phyloP scores from a whole-genome alignment of 805 yeast genomes.

The Debaryomyces tyrocola region DNA sequence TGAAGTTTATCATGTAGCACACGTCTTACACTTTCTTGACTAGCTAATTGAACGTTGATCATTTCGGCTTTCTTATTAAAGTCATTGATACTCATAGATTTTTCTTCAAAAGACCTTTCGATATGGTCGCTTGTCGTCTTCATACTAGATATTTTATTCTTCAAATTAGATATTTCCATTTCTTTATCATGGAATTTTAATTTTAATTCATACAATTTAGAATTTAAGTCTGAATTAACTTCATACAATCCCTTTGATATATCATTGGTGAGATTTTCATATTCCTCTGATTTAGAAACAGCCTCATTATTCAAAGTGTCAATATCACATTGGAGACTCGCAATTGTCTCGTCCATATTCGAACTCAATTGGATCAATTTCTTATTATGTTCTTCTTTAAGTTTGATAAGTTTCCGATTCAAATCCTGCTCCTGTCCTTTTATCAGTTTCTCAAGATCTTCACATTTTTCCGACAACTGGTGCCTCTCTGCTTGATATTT shows the following conservation, averaged over 20 bases:
- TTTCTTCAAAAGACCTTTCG: slow-evolving; percentile 3
- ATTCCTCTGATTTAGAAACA: slow-evolving; percentile 3
- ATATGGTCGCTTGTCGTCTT: slow-evolving; percentile 9
- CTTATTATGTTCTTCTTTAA: slow-evolving; percentile 25
- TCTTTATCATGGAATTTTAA: slow-evolving; percentile 10
- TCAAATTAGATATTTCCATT: slow-evolving; percentile 14
- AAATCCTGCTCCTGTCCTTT: slow-evolving; percentile 16
- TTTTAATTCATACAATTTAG: slow-evolving; percentile 4
- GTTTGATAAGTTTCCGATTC: slow-evolving; percentile 20
- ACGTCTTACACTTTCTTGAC: slow-evolving; percentile 60
- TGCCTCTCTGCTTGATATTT: slow-evolving; percentile 29
- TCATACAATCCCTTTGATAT: slow-evolving; percentile 1
- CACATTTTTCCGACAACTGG: slow-evolving; percentile 11
- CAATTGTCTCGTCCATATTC: slow-evolving; percentile 16
- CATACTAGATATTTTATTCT: slow-evolving; percentile 8
- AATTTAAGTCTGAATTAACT: slow-evolving; percentile 3
- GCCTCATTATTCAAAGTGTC: slow-evolving; percentile 5
- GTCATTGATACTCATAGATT: slow-evolving; percentile 5
- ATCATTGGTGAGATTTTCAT: slow-evolving; percentile 8
- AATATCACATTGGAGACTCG: slow-evolving; percentile 10
- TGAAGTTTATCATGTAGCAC: slow-evolving; percentile 71
- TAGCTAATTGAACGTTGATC: slow-evolving; percentile 35
- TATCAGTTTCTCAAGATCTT: slow-evolving; percentile 13
- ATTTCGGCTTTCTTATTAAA: slow-evolving; percentile 6
- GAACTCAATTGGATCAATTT: slow-evolving; percentile 12